Evolutionary conservation across 2,329 filamentous ascomycete genomes (phyloP), one percentile per base, ranked within the genome.

Genomic region (Penicillium sp.): DNA sequence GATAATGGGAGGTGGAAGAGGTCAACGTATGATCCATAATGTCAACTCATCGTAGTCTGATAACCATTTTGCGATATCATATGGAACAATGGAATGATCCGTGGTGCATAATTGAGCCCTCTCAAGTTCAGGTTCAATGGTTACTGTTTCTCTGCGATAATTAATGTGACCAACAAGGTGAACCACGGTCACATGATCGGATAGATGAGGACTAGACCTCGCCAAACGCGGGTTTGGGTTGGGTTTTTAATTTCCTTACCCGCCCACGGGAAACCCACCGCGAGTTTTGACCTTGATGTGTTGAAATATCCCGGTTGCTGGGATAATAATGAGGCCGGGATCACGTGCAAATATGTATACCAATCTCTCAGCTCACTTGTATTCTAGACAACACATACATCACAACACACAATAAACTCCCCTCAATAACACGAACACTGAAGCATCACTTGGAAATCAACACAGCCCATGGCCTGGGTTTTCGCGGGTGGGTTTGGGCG

Each of bases 211-310:
- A n/a, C 49, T 37, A 44, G 21, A 44, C 28, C 42, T 43, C 50
- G 43, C 43, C 50, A 52, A 52, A 42, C 50, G 44, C 44, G 44
- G 44, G 44, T 47, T 47, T 36, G 44, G 44, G 44, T 10, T 21
- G 44, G 43, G 43, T 46, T 46, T 28, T 46, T 28, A 31, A 16
- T 46, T 46, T 46, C 19, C n/a, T n/a, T n/a, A n/a, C n/a, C n/a
- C n/a, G n/a, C n/a, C n/a, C n/a, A n/a, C 19, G 40, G 40, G 40
- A 8, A 44, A 44, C 40, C 40, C 40, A 33, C n/a, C n/a, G n/a
- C n/a, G n/a, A n/a, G n/a, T n/a, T n/a, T n/a, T n/a, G n/a, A n/a
- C n/a, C n/a, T n/a, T n/a, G n/a, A n/a, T 28, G 24, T 34, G 31
- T 34, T 34, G 31, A 34, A 34, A 34, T 34, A 34, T 34, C 31